Percentiles rank a stretch among this genome's conserved stretches.
Evolutionary conservation across 345 rosid species (phyloP).

Genomic region (Pelargonium nanum): DNA sequence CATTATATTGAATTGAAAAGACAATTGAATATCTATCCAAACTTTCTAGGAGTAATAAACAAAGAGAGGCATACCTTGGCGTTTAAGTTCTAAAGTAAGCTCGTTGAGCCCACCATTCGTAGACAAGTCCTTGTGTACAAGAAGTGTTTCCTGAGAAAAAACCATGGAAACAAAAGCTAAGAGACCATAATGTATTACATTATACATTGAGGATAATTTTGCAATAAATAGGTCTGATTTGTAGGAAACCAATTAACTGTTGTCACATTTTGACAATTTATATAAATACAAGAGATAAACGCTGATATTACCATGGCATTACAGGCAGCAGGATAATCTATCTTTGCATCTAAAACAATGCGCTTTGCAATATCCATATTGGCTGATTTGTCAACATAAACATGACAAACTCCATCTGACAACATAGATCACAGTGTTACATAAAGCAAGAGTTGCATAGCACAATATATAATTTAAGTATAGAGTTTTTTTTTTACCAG

Average conservation of each 20-base stretch:
- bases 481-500: constrained; percentile 57
- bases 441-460: not conserved
- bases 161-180: constrained; percentile 1
- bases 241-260: not conserved
- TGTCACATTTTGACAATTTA: not conserved
- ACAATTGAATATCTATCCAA: not conserved
- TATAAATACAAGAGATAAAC: not conserved
- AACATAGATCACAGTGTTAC: not conserved
- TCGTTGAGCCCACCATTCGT: constrained; percentile 44
- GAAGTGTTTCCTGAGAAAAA: constrained; percentile 75
- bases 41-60: constrained; percentile 22
- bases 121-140: constrained; percentile 80
- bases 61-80: constrained; percentile 36
- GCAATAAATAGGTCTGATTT: not conserved
- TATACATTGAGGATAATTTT: not conserved
- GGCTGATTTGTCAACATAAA: constrained; percentile 84
- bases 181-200: not conserved
- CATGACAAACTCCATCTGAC: constrained; percentile 95
- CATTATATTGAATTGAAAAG: not conserved
- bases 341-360: constrained; percentile 77
- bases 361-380: constrained; percentile 71
- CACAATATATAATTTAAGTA: no score
- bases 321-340: constrained; percentile 96
- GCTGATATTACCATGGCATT: constrained; percentile 70
- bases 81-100: constrained; percentile 42